These are phyloP conservation scores for Trypanosoma grayi DNA, from an alignment of 208 protist species.

Conservation along the genomic window DNA sequence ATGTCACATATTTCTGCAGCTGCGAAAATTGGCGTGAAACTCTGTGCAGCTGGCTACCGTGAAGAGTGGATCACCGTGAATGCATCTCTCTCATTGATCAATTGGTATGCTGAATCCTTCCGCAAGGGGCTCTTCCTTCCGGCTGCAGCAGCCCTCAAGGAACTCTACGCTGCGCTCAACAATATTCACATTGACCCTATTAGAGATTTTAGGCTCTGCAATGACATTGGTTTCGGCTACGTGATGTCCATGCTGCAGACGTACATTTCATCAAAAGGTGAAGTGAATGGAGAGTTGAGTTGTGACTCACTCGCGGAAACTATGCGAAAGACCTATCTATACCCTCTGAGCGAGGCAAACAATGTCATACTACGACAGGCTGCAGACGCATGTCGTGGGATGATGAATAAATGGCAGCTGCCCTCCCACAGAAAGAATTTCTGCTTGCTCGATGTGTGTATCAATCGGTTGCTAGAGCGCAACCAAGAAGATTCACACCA, in stretches of 20 bases:
- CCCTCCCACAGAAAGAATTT: slow-evolving; percentile 52
- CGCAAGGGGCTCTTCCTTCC: slow-evolving; percentile 41
- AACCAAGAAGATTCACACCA: slow-evolving; percentile 31
- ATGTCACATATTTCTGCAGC: slow-evolving; percentile 26
- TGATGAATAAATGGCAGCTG: slow-evolving; percentile 34
- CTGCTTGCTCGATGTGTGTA: slow-evolving; percentile 44
- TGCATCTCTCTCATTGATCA: slow-evolving; percentile 58
- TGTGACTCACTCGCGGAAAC: slow-evolving; percentile 31
- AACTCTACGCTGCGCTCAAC: slow-evolving; percentile 32
- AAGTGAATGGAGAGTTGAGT: slow-evolving; percentile 23
- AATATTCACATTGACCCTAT: slow-evolving; percentile 28
- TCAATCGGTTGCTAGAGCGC: slow-evolving; percentile 49
- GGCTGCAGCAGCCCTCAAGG: slow-evolving; percentile 23
- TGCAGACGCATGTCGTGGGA: slow-evolving; percentile 45
- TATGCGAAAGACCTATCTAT: slow-evolving; percentile 27
- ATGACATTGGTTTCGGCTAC: slow-evolving; percentile 33
- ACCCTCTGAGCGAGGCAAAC: slow-evolving; percentile 33
- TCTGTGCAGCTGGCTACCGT: slow-evolving; percentile 33
- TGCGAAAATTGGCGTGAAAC: slow-evolving; percentile 29
- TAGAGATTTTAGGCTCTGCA: slow-evolving; percentile 33
- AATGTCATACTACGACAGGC: slow-evolving; percentile 55
- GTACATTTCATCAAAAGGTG: slow-evolving; percentile 38
- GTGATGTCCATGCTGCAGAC: slow-evolving; percentile 37
- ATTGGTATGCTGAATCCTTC: slow-evolving; percentile 37
- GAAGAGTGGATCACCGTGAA: slow-evolving; percentile 62